Evolutionary conservation across 805 yeast species (phyloP), one percentile per base, ranked within the genome.

Genomic region (Candida ortonii): DNA sequence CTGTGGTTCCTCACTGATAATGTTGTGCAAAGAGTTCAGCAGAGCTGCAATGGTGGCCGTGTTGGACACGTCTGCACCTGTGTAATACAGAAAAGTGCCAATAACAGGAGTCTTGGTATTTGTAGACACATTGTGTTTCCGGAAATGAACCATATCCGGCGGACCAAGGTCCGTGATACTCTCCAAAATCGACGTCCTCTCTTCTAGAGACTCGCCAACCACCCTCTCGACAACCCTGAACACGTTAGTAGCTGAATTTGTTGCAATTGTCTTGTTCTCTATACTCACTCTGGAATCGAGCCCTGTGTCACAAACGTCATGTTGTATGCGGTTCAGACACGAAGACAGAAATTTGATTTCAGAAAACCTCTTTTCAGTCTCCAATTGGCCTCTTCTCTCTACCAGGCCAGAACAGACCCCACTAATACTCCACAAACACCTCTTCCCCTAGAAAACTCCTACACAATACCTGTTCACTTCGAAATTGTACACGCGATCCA

Each of bases 31-130:
- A 6, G 76, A 71, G 53, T 82, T 84, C 37, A 84, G 61, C 38
- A 78, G 78, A 1, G 88, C 88, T 8, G 90, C 89, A 35, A 84
- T 78, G 1, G 88, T 73, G 1, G 93, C 84, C 11, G 86, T 74
- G 49, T 77, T 80, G 16, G 86, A 77, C 13, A 84, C 80, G 52
- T 84, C 90, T 2, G 79, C 70, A 6, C 95, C 95, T 0, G 85
- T 73, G 46, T 75, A 78, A 57, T 84, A 84, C 29, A 84, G 65
- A 54, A 73, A 84, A 2, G 93, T 81, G 7, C 87, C 84, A n/a
- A 78, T 59, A 30, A 69, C 76, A 67, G 63, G 67, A 64, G 46
- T 67, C 61, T 50, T 54, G 11, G 53, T 30, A 41, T 23, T 32
- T 22, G 50, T 21, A 30, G 63, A 31, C 35, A 49, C 12, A 52